A percentile compares a stretch with the other conserved stretches of the same genome.
These are phyloP conservation scores for Coniferiporia weirii DNA, from an alignment of 1,284 basidiomycete genomes.

Conservation along the genomic window DNA sequence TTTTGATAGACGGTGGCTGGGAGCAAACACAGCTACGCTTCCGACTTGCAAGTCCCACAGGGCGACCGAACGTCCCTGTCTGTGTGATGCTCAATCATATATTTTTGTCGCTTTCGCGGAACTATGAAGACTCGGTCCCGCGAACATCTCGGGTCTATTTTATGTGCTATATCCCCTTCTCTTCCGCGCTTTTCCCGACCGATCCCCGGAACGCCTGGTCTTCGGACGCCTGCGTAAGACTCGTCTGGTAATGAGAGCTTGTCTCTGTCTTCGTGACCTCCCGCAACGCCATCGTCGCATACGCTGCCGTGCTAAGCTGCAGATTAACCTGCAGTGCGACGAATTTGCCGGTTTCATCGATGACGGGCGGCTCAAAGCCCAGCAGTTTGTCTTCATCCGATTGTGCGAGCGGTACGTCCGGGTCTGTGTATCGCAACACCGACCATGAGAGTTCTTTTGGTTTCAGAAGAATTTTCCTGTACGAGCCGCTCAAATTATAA, in stretches of 20 bases:
- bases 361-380: slow-evolving; percentile 65
- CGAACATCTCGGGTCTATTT: slow-evolving; percentile 19
- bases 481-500: slow-evolving; percentile 88
- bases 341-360: slow-evolving; percentile 72
- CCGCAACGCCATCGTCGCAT: slow-evolving; percentile 93
- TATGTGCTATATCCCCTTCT: slow-evolving; percentile 24
- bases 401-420: slow-evolving; percentile 85
- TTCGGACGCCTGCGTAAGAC: slow-evolving; percentile 73
- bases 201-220: slow-evolving; percentile 73
- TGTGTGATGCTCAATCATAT: not conserved
- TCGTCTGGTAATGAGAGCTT: slow-evolving; percentile 80
- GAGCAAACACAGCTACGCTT: not conserved
- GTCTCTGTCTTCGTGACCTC: slow-evolving; percentile 93
- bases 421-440: slow-evolving; percentile 86
- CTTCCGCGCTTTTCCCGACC: slow-evolving; percentile 30
- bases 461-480: slow-evolving; percentile 85
- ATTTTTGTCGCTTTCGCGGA: not conserved
- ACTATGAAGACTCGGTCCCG: slow-evolving; percentile 1
- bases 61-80: not conserved
- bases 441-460: slow-evolving; percentile 80
- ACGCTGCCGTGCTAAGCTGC: slow-evolving; percentile 80
- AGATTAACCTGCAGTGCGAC: slow-evolving; percentile 79
- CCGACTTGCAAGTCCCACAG: too few relatives aligned
- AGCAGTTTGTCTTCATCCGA: slow-evolving; percentile 93
- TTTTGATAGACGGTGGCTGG: not conserved